These are phyloP conservation scores for Arthrobotrys conoides DNA, from an alignment of 2,329 filamentous ascomycete genomes.

Conservation along the genomic window DNA sequence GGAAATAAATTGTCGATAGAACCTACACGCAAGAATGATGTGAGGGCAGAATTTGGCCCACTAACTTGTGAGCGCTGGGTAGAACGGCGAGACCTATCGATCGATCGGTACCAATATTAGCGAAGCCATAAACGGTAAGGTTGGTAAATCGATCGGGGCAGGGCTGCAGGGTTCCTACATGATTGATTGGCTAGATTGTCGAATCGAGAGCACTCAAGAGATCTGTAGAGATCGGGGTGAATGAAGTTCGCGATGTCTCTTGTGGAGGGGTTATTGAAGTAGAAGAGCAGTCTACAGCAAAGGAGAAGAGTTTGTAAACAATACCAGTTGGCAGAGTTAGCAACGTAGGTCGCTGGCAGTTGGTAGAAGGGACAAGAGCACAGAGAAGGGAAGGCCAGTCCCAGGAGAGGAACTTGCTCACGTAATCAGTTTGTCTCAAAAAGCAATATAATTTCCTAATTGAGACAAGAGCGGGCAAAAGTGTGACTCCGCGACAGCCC, in stretches of 20 bases:
- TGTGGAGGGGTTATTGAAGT: not conserved
- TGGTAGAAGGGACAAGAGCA: not conserved
- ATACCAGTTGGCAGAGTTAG: not conserved
- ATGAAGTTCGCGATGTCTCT: not conserved
- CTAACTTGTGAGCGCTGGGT: conserved; percentile 28
- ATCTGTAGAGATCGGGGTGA: not conserved
- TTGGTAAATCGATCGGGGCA: not conserved
- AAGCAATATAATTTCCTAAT: conserved; percentile 19
- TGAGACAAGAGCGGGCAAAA: conserved; percentile 31
- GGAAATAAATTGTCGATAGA: not conserved
- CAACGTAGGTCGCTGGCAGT: not conserved
- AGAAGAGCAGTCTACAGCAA: not conserved
- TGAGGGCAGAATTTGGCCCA: conserved; percentile 63
- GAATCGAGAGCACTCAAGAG: not conserved
- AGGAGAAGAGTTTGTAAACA: not conserved
- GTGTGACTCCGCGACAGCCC: conserved; percentile 58
- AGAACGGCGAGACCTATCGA: conserved; percentile 34
- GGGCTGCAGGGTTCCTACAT: conserved; percentile 2
- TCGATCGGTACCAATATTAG: not conserved
- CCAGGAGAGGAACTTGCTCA: conserved; percentile 37
- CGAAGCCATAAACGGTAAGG: conserved; percentile 4
- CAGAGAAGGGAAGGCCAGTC: not conserved
- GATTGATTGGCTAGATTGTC: not conserved
- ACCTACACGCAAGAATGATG: conserved; percentile 63
- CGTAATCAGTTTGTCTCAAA: conserved; percentile 37